These are phyloP conservation scores for Citrus medica DNA, from an alignment of 345 rosid genomes.

Conservation along the genomic window DNA sequence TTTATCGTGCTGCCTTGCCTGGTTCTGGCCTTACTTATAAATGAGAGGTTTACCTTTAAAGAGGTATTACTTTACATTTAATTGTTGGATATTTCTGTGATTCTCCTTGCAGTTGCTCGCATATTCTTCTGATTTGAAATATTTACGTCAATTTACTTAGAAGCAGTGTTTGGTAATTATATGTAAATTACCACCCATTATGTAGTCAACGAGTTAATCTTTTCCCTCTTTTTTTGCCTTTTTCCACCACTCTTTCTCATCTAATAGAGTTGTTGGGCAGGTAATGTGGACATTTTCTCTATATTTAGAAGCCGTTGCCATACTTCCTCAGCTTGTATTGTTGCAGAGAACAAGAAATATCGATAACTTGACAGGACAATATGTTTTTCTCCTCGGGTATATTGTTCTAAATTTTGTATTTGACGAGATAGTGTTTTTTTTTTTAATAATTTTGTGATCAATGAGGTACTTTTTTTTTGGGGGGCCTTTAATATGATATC, in stretches of 20 bases:
- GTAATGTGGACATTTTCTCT: constrained; percentile 73
- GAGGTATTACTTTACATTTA: constrained; percentile 43
- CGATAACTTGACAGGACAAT: constrained; percentile 83
- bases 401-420: not conserved
- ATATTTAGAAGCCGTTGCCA: constrained; percentile 75
- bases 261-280: constrained; percentile 28
- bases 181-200: not conserved
- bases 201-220: not conserved
- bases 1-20: constrained; percentile 61
- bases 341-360: constrained; percentile 75
- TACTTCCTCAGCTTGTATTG: constrained; percentile 76
- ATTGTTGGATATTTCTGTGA: not conserved
- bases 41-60: constrained; percentile 52
- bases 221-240: not conserved
- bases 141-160: not conserved
- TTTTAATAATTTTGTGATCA: not conserved
- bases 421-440: not conserved
- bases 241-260: not conserved
- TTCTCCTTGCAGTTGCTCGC: not conserved
- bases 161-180: not conserved
- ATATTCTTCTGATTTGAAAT: not conserved
- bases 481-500: not conserved
- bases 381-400: constrained; percentile 85
- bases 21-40: constrained; percentile 57
- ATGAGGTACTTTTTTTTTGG: not conserved